phyloP scores from a whole-genome alignment of 2,329 filamentous ascomycete species.

The Botrytis byssoidea region DNA sequence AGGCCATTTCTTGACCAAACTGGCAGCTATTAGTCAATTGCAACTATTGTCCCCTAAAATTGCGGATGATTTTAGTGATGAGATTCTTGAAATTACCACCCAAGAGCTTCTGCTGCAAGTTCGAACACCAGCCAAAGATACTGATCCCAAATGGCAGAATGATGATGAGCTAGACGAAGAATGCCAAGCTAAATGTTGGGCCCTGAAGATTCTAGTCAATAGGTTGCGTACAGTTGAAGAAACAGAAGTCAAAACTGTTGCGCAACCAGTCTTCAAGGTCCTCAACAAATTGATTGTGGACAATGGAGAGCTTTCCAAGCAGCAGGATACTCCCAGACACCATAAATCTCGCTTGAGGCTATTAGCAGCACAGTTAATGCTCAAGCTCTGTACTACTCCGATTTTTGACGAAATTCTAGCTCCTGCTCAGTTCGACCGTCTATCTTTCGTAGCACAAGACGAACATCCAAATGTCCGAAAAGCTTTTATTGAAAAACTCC shows the following conservation, averaged over 20 bases:
- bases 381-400: slow-evolving; percentile 81
- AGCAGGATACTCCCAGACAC: slow-evolving; percentile 68
- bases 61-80: slow-evolving; percentile 69
- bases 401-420: slow-evolving; percentile 73
- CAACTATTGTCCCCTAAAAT: slow-evolving; percentile 72
- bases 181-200: slow-evolving; percentile 77
- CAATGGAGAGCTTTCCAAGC: slow-evolving; percentile 77
- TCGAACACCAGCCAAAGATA: slow-evolving; percentile 57
- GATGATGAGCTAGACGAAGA: slow-evolving; percentile 73
- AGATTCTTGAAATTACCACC: slow-evolving; percentile 75
- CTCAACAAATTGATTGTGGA: slow-evolving; percentile 73
- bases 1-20: slow-evolving; percentile 71
- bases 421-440: slow-evolving; percentile 72
- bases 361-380: slow-evolving; percentile 71
- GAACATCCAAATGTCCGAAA: slow-evolving; percentile 69
- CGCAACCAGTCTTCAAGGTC: slow-evolving; percentile 71
- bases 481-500: slow-evolving; percentile 79
- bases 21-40: slow-evolving; percentile 71
- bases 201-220: slow-evolving; percentile 84
- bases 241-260: slow-evolving; percentile 55
- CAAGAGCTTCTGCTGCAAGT: slow-evolving; percentile 71
- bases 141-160: slow-evolving; percentile 64
- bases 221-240: slow-evolving; percentile 63
- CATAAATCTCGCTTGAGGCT: slow-evolving; percentile 82
- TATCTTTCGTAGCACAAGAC: slow-evolving; percentile 82